These are phyloP conservation scores for Blastobotrys serpentis DNA, from an alignment of 1,139 yeast species.

Conservation along the genomic window DNA sequence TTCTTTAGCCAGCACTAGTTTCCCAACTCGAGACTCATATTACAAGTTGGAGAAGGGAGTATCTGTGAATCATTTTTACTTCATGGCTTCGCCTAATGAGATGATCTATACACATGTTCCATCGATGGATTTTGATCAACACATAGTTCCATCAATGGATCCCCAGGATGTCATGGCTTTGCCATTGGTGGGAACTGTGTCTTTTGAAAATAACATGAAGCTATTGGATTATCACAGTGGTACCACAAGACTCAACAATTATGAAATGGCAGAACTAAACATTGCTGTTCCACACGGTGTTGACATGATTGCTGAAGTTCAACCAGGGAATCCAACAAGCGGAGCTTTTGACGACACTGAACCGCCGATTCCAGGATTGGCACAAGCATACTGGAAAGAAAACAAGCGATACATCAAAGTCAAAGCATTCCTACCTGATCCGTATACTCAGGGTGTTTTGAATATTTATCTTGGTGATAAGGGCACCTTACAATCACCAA, in stretches of 20 bases:
- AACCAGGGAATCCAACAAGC: conserved; percentile 15
- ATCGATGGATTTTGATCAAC: conserved; percentile 72
- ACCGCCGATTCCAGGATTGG: conserved; percentile 52
- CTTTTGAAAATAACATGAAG: conserved; percentile 56
- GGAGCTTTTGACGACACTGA: conserved; percentile 33
- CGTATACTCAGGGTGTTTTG: conserved; percentile 65
- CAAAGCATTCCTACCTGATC: conserved; percentile 76
- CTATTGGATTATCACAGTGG: conserved; percentile 76
- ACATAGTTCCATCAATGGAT: conserved; percentile 79
- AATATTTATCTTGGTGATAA: conserved; percentile 72
- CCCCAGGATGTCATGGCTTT: conserved; percentile 73
- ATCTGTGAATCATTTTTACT: conserved; percentile 57
- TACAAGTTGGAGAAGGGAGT: conserved; percentile 35
- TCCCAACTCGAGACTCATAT: conserved; percentile 43
- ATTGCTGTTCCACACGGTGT: conserved; percentile 66
- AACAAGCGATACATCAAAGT: conserved; percentile 67
- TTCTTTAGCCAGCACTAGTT: conserved; percentile 55
- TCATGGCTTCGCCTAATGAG: conserved; percentile 71
- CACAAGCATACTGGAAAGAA: conserved; percentile 73
- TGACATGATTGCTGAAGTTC: conserved; percentile 60
- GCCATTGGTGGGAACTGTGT: conserved; percentile 84
- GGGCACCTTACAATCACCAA: conserved; percentile 55
- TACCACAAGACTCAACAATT: conserved; percentile 65
- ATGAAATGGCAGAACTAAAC: conserved; percentile 77
- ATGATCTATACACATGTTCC: conserved; percentile 87